Conservation (phyloP, 1,139 yeast species). For the Scheffersomyces quercinus region DNA sequence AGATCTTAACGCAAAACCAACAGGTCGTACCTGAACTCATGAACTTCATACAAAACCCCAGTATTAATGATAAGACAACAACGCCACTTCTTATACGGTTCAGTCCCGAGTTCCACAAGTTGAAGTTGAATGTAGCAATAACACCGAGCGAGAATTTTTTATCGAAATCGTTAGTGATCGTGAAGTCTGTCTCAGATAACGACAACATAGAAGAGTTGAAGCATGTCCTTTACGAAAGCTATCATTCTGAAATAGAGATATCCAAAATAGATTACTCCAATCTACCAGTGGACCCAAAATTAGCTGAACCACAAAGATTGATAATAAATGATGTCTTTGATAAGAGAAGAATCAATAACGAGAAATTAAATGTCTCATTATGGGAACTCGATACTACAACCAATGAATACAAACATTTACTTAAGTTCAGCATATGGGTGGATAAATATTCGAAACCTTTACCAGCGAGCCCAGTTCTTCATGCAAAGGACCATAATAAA, state of each 20-base stretch:
- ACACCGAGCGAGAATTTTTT: constrained; percentile 9
- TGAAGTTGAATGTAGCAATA: constrained; percentile 31
- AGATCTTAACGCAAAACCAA: constrained; percentile 14
- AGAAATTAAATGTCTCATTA: constrained; percentile 26
- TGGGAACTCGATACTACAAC: constrained; percentile 26
- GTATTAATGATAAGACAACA: constrained; percentile 3
- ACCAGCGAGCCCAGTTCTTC: constrained; percentile 18
- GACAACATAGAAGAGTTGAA: constrained; percentile 11
- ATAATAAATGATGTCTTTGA: constrained; percentile 34
- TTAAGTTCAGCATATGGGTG: constrained; percentile 34
- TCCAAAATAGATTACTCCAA: constrained; percentile 29
- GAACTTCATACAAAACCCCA: constrained; percentile 27
- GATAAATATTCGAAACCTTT: constrained; percentile 11
- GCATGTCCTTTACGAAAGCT: constrained; percentile 5
- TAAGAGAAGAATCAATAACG: constrained; percentile 16
- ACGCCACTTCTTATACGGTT: constrained; percentile 32
- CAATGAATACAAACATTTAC: constrained; percentile 20
- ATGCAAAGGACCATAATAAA: too few relatives aligned
- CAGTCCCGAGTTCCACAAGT: constrained; percentile 19
- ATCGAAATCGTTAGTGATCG: constrained; percentile 26
- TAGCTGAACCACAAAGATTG: constrained; percentile 22
- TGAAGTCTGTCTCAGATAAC: constrained; percentile 21
- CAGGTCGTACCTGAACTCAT: constrained; percentile 15
- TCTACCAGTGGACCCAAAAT: constrained; percentile 27
- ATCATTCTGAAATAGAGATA: constrained; percentile 16